These are phyloP conservation scores for Rubia yunnanensis DNA, from an alignment of 257 asterid species.

Conservation along the genomic window DNA sequence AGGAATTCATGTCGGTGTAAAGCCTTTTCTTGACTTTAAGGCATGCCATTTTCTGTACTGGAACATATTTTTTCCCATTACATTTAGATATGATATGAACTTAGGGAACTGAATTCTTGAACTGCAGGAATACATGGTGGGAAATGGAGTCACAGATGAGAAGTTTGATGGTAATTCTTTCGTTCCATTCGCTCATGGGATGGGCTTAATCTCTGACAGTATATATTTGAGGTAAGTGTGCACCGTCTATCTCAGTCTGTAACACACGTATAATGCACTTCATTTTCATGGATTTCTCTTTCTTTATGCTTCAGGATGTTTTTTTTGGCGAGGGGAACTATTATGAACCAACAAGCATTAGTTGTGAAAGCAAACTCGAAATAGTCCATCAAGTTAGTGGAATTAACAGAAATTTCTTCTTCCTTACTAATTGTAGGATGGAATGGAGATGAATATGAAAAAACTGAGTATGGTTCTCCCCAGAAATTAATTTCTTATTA, in stretches of 20 bases:
- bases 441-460: too few relatives aligned
- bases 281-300: too few relatives aligned
- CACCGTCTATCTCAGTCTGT: slow-evolving; percentile 2
- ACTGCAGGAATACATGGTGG: slow-evolving; percentile 93
- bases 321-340: slow-evolving; percentile 51
- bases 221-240: slow-evolving; percentile 49
- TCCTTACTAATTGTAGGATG: too few relatives aligned
- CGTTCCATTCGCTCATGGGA: too few relatives aligned
- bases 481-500: too few relatives aligned
- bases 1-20: slow-evolving; percentile 67
- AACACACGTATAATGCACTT: neutral
- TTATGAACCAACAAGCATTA: slow-evolving; percentile 33
- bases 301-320: slow-evolving; percentile 38
- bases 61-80: neutral
- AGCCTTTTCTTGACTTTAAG: slow-evolving; percentile 70
- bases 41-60: slow-evolving; percentile 25
- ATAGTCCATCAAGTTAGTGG: slow-evolving; percentile 55
- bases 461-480: too few relatives aligned
- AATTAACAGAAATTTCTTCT: too few relatives aligned
- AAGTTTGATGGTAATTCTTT: slow-evolving; percentile 81
- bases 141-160: slow-evolving; percentile 80
- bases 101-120: slow-evolving; percentile 6
- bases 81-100: neutral
- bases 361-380: slow-evolving; percentile 41
- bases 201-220: slow-evolving; percentile 91